Base-by-base conservation (phyloP, 176 grass and related monocot genomes). In the Otatea glauca region DNA sequence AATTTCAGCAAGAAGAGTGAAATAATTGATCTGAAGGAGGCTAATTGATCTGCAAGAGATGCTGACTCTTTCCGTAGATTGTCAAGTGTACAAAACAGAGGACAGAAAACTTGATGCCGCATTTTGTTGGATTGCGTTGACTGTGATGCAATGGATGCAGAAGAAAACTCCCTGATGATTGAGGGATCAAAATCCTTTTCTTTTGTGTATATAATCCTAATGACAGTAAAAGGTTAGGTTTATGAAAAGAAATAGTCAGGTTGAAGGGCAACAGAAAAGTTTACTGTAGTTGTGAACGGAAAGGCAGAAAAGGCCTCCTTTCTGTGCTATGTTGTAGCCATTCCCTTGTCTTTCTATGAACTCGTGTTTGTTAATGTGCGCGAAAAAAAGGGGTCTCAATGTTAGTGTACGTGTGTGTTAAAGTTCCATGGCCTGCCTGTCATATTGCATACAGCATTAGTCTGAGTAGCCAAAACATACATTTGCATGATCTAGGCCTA, bases 81-180 rank as follows among this genome's bases (percentile, higher is more conserved):
- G 20, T 80, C 59, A 84, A 85, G 48, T 84, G 81, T 85, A 89
- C 50, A 85, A 68, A 84, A 75, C 7, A 16, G 84, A 43, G 65
- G 55, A 68, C 5, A 66, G 51, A 45, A 86, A 62, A 72, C 38
- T 34, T 59, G 78, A 58, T 78, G 32, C 49, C 29, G 39, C 78
- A 82, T 81, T 87, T 82, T 82, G 86, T 72, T 37, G 24, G 59
- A 58, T 48, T 53, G 79, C 42, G n/a, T 70, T 32, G 18, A 70
- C 41, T 70, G 61, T 75, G 48, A 76, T 61, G 63, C 38, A 37
- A 56, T 82, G 72, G 72, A 75, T 70, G 86, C 27, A 49, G n/a
- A 55, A 71, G 49, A 62, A 48, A 83, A 6, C 34, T 75, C 43
- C 58, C 71, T 69, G 47, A 51, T 39, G 60, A 65, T 35, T 65